Base-by-base conservation (phyloP, 345 rosid genomes). In the Physaria fendleri region DNA sequence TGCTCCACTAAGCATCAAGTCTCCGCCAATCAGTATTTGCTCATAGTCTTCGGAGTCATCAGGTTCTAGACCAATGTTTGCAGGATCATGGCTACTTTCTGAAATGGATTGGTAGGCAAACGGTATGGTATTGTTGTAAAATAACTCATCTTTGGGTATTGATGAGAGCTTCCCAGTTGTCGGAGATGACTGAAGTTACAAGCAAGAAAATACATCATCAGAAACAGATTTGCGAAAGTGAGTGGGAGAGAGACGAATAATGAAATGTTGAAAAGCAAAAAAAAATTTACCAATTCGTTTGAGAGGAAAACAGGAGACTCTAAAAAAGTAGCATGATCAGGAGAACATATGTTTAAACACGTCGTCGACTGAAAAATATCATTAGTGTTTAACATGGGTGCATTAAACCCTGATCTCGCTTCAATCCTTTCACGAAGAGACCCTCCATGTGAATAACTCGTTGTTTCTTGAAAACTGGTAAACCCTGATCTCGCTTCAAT, bases 241-340 rank as follows among this genome's bases (percentile, higher is more conserved):
- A 44, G 8, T 34, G 4, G 29, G 43, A 22, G 30, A 44, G 8
- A 44, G 4, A 39, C 11, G 5, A 41, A 41, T 29, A 22, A 40
- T 13, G 41, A 30, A 30, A 41, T 28, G 48, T 29, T 38, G 28
- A 22, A 34, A 29, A 53, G 23, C 18, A 21, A 32, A 22, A 21
- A 28, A 21, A 32, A 22, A 21, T 8, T 53, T 63, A 82, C 98
- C 88, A 79, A 77, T 4, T 87, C 64, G 81, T 88, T 84, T 14
- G 88, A 79, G 66, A 85, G 76, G 75, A 92, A 71, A 62, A 88
- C 79, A 0, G 93, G 95, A 35, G 95, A 88, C 32, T 92, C 96
- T 32, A 88, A 84, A 43, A 85, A 73, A 16, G 87, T 73, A 4
- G 84, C 74, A 21, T 95, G 95, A 46, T 88, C 90, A 28, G 85